Base-by-base conservation (phyloP, 495 filamentous ascomycete species). In the Lasiosphaeriaceae sp. region DNA sequence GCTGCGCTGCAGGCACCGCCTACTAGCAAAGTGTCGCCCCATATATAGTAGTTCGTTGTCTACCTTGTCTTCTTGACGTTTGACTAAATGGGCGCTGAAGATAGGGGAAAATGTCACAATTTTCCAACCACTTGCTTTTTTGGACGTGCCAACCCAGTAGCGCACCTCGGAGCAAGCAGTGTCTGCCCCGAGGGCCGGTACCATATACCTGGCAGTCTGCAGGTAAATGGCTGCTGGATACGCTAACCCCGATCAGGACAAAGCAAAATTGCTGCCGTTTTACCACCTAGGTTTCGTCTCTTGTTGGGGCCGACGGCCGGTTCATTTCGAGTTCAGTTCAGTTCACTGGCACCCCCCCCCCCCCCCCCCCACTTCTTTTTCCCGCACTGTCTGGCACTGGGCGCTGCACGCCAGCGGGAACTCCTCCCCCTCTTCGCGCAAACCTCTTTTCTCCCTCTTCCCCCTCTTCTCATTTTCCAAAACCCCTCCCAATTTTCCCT, bases 401-500 rank as follows among this genome's bases (percentile, higher is more conserved):
- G 22, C 55, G 31, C 37, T 57, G 55, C 49, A 52, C 21, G 39
- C 5, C 48, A 57, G 35, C 45, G 31, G 55, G 47, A 43, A 50
- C 54, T 52, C 54, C 55, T 29, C 54, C 51, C 57, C 56, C 59
- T 58, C 65, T 62, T 54, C 53, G 50, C 45, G 59, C 65, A 60
- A 55, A 58, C 66, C 65, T 63, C 65, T 70, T 68, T 68, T 62
- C 65, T 64, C 61, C 64, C 65, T 63, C 49, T 47, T 60, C 52
- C 57, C 60, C 65, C 55, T 61, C 58, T 59, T 61, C 62, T 64
- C 57, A 41, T 57, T 67, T 57, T 65, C 59, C 57, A 64, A 62
- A 70, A 68, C 67, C 69, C 69, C 66, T 68, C 64, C 63, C 55
- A 47, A 57, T 60, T 39, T 52, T 57, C 54, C 47, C 52, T 43